These are phyloP conservation scores for Pneumocystis sp. DNA, from an alignment of 1,139 yeast species.

Conservation along the genomic window DNA sequence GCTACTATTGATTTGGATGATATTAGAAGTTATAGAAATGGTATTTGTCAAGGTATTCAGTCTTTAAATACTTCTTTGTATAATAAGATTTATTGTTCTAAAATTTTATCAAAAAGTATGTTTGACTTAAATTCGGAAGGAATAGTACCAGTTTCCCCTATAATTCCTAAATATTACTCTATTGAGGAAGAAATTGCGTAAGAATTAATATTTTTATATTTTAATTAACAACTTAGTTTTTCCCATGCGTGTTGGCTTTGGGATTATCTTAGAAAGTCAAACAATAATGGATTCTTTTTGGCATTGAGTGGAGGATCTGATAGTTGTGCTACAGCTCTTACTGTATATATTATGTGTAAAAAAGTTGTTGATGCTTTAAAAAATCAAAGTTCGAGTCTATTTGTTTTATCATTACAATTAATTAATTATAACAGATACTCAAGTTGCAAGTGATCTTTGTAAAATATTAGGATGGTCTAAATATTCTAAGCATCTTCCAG, in stretches of 20 bases:
- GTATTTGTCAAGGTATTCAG: conserved; percentile 69
- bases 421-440: conserved; percentile 4
- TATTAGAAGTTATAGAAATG: conserved; percentile 64
- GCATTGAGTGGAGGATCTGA: conserved; percentile 97
- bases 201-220: not conserved
- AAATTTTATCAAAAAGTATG: conserved; percentile 45
- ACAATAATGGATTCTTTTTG: conserved; percentile 77
- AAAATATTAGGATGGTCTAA: conserved; percentile 36
- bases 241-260: conserved; percentile 99
- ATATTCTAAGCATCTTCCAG: conserved; percentile 47
- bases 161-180: conserved; percentile 44
- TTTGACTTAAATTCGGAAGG: conserved; percentile 42
- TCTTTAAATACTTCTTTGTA: conserved; percentile 35
- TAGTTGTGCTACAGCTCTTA: conserved; percentile 91
- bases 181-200: conserved; percentile 90
- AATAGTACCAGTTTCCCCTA: conserved; percentile 42
- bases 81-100: conserved; percentile 44
- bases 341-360: conserved; percentile 87
- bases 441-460: conserved; percentile 58
- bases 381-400: conserved; percentile 34
- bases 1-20: conserved; percentile 91
- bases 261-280: conserved; percentile 88
- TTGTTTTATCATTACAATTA: not conserved
- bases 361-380: conserved; percentile 53
- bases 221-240: conserved; percentile 20